Evolutionary conservation across 257 asterid species (phyloP).

Genomic region (Nyctanthes arbortristis): DNA sequence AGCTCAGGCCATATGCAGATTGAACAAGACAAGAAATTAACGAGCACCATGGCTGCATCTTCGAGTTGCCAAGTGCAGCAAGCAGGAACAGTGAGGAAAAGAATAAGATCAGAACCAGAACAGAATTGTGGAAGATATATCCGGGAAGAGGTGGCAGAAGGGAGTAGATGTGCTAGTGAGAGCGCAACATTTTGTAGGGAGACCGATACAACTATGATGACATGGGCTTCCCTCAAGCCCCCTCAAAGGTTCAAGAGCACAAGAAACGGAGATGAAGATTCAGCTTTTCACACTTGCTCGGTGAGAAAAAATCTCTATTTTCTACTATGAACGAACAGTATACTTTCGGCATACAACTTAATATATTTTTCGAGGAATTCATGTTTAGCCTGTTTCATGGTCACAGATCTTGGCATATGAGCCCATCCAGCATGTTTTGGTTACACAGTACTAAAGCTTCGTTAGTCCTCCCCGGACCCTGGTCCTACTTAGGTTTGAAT

Average conservation of each 20-base stretch:
- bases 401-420: too few relatives aligned
- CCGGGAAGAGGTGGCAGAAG: conserved; percentile 24
- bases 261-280: conserved; percentile 44
- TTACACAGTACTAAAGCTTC: too few relatives aligned
- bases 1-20: conserved; percentile 16
- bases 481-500: too few relatives aligned
- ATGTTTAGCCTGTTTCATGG: too few relatives aligned
- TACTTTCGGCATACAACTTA: not conserved
- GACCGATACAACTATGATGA: conserved; percentile 41
- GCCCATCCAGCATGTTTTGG: too few relatives aligned
- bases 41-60: not conserved
- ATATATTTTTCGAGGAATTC: too few relatives aligned
- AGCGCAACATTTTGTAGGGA: conserved; percentile 47
- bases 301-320: conserved; percentile 18
- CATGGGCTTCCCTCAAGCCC: conserved; percentile 62
- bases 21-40: too few relatives aligned
- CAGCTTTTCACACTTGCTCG: conserved; percentile 49
- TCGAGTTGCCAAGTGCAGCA: not conserved
- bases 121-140: conserved; percentile 14
- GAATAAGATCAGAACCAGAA: conserved; percentile 37
- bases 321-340: not conserved
- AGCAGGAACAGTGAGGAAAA: conserved; percentile 24
- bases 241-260: conserved; percentile 43
- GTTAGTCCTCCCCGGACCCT: too few relatives aligned
- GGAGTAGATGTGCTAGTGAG: conserved; percentile 50